Evolutionary conservation across 2,329 filamentous ascomycete species (phyloP).

Genomic region (Ceratocystis huliohia): DNA sequence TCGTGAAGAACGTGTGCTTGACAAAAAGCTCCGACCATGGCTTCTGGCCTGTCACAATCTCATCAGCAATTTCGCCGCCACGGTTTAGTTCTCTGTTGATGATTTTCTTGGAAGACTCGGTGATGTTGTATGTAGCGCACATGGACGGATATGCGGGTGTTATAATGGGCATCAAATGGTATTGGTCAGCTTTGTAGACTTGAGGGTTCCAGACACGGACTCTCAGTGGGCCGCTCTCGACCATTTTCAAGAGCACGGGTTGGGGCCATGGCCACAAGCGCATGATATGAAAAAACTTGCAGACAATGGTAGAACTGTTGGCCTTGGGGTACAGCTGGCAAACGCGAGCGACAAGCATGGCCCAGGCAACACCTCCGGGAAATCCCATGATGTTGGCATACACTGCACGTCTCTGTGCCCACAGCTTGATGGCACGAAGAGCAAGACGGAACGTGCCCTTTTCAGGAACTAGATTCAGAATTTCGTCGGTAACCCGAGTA

Average conservation of each 20-base stretch:
- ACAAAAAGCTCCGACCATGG: slow-evolving; percentile 80
- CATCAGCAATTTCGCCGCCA: slow-evolving; percentile 62
- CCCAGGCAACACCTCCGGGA: slow-evolving; percentile 93
- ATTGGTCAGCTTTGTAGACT: slow-evolving; percentile 69
- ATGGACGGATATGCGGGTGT: slow-evolving; percentile 95
- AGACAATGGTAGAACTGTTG: slow-evolving; percentile 72
- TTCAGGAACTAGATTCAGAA: slow-evolving; percentile 77
- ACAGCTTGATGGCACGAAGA: slow-evolving; percentile 84
- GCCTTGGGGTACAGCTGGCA: slow-evolving; percentile 95
- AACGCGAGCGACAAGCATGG: slow-evolving; percentile 89
- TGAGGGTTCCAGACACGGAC: slow-evolving; percentile 91
- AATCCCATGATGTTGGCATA: slow-evolving; percentile 96
- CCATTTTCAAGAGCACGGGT: slow-evolving; percentile 79
- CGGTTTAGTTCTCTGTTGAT: slow-evolving; percentile 73
- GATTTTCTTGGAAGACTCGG: slow-evolving; percentile 68
- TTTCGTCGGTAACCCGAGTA: slow-evolving; percentile 86
- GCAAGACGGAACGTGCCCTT: slow-evolving; percentile 80
- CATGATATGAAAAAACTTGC: slow-evolving; percentile 91
- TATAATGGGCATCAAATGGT: slow-evolving; percentile 94
- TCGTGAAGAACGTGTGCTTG: slow-evolving; percentile 86
- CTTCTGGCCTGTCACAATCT: slow-evolving; percentile 63
- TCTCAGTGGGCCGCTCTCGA: slow-evolving; percentile 68
- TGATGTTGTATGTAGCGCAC: slow-evolving; percentile 94
- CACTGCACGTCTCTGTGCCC: slow-evolving; percentile 83
- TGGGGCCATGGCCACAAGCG: slow-evolving; percentile 86